Percentiles rank a stretch among this genome's conserved stretches.
These are phyloP conservation scores for Dichotomopilus funicola DNA, from an alignment of 2,329 filamentous ascomycete species.

Conservation along the genomic window DNA sequence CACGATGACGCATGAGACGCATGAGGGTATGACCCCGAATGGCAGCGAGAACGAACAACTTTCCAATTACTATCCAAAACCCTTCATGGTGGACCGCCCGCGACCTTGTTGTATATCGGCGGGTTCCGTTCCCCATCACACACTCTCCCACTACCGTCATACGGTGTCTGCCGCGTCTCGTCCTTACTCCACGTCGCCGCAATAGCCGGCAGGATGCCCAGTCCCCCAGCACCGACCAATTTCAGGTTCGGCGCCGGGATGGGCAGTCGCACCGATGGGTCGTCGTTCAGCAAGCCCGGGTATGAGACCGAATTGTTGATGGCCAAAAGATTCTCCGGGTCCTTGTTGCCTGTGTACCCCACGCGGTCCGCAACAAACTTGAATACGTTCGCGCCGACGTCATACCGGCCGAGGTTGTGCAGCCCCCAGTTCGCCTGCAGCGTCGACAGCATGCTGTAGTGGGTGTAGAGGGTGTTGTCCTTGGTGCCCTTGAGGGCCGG, in stretches of 20 bases:
- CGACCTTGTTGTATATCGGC: conserved; percentile 35
- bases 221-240: conserved; percentile 37
- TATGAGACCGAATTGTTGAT: conserved; percentile 39
- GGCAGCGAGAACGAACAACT: too few species aligned
- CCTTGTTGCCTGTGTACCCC: conserved; percentile 26
- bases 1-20: too few species aligned
- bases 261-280: conserved; percentile 26
- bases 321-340: conserved; percentile 30
- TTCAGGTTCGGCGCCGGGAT: conserved; percentile 38
- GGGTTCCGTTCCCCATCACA: conserved; percentile 35
- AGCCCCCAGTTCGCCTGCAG: conserved; percentile 38
- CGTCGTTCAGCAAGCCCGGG: conserved; percentile 34
- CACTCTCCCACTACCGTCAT: conserved; percentile 39
- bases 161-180: conserved; percentile 32
- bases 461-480: conserved; percentile 44
- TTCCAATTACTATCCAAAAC: neutral
- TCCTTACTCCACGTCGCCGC: conserved; percentile 28
- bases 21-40: too few species aligned
- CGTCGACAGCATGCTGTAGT: conserved; percentile 38
- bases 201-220: conserved; percentile 32
- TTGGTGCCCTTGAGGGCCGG: conserved; percentile 40
- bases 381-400: conserved; percentile 31
- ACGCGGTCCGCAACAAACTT: conserved; percentile 21
- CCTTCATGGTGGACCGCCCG: conserved; percentile 14
- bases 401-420: conserved; percentile 38